Conservation (phyloP, 2,329 filamentous ascomycete genomes). For the Fusarium continuum region DNA sequence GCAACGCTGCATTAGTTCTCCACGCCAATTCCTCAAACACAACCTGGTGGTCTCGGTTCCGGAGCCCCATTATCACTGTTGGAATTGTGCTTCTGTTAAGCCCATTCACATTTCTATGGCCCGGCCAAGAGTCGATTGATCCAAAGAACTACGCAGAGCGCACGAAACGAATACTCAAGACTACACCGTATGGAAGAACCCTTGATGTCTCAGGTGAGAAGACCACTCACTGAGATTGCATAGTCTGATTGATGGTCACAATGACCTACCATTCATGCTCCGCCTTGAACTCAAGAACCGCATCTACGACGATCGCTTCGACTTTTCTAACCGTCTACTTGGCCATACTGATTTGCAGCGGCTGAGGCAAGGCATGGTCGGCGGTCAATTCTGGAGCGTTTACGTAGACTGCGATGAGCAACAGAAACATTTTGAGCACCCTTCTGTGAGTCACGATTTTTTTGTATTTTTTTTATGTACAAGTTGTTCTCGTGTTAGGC, state of each 20-base stretch:
- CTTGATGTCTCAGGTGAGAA: not conserved
- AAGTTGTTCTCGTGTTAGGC: not conserved
- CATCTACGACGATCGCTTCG: slow-evolving; percentile 25
- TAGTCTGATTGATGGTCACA: slow-evolving; percentile 46
- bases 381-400: slow-evolving; percentile 47
- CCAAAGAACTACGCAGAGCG: slow-evolving; percentile 26
- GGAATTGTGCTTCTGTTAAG: slow-evolving; percentile 12
- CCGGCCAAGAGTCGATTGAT: slow-evolving; percentile 8
- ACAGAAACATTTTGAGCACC: slow-evolving; percentile 41
- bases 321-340: slow-evolving; percentile 29
- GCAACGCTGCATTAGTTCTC: slow-evolving; percentile 2
- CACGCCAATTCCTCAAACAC: not conserved
- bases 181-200: slow-evolving; percentile 16
- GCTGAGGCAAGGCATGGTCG: slow-evolving; percentile 44
- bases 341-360: slow-evolving; percentile 43
- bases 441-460: slow-evolving; percentile 24
- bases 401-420: slow-evolving; percentile 40
- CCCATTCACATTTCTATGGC: slow-evolving; percentile 15
- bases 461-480: too few species aligned
- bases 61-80: slow-evolving; percentile 12
- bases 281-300: slow-evolving; percentile 45
- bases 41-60: slow-evolving; percentile 5
- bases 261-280: slow-evolving; percentile 46
- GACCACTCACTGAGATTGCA: not conserved
- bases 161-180: slow-evolving; percentile 20